Evolutionary conservation across 345 rosid species (phyloP).

Genomic region (Citrus mangshanensis): DNA sequence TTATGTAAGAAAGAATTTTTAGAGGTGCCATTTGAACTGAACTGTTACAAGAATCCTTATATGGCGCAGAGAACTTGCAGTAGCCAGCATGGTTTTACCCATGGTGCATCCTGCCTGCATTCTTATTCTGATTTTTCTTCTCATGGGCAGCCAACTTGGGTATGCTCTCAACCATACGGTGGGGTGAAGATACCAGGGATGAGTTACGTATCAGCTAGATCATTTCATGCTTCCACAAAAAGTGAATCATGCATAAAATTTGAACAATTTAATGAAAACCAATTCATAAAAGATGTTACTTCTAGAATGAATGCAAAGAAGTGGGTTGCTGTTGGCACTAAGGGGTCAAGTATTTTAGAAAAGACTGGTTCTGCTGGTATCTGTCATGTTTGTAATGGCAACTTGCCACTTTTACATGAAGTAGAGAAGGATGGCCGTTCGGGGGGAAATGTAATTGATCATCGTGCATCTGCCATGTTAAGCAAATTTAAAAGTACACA

Average conservation of each 20-base stretch:
- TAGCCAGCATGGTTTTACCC: neutral
- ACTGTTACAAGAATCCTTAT: neutral
- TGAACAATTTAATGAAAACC: neutral
- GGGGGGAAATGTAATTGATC: neutral
- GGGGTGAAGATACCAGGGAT: conserved; percentile 4
- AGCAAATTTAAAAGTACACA: neutral
- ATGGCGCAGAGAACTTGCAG: neutral
- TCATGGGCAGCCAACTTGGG: neutral
- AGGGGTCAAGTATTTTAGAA: conserved; percentile 1
- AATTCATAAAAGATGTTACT: neutral
- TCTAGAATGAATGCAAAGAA: conserved; percentile 12
- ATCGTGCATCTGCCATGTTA: neutral
- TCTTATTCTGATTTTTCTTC: neutral
- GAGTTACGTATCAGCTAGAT: neutral
- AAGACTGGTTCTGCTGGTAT: conserved; percentile 5
- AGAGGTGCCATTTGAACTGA: neutral
- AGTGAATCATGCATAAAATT: neutral
- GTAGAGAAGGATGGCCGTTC: neutral
- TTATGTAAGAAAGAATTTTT: neutral
- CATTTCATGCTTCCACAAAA: conserved; percentile 4
- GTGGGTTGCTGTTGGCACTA: conserved; percentile 13
- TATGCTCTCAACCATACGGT: neutral
- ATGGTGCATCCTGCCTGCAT: neutral
- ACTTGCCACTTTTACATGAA: neutral
- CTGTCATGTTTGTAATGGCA: neutral